Conservation (phyloP, 495 filamentous ascomycete genomes). For the Cenococcum geophilum region DNA sequence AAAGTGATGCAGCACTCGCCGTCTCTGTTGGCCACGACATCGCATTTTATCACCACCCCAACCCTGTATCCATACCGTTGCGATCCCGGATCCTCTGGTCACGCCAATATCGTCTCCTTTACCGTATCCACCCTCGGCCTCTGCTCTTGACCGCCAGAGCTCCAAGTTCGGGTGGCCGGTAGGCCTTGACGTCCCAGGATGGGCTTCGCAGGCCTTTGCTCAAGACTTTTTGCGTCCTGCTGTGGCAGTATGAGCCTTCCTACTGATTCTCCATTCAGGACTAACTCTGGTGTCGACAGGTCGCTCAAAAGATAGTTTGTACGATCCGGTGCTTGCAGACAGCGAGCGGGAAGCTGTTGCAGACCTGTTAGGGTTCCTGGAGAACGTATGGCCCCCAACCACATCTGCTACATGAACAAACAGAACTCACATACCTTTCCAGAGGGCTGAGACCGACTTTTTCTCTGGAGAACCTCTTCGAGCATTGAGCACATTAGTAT, state of each 20-base stretch:
- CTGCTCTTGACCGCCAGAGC: background rate
- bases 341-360: conserved; percentile 96
- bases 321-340: conserved; percentile 92
- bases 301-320: conserved; percentile 85
- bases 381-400: conserved; percentile 62
- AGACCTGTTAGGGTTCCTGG: conserved; percentile 88
- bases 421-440: conserved; percentile 28
- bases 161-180: conserved; percentile 19
- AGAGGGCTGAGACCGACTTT: conserved; percentile 96
- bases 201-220: conserved; percentile 28
- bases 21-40: conserved; percentile 16
- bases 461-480: conserved; percentile 95
- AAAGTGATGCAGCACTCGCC: conserved; percentile 1
- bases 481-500: conserved; percentile 90
- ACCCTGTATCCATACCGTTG: conserved; percentile 7
- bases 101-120: background rate
- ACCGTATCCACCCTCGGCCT: background rate
- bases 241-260: conserved; percentile 28
- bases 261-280: background rate
- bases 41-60: conserved; percentile 21
- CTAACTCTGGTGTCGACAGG: conserved; percentile 43
- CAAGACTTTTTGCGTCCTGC: conserved; percentile 29
- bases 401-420: background rate
- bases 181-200: conserved; percentile 29
- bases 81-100: background rate